Evolutionary conservation across 192 early-diverging fungal genomes (phyloP).

Genomic region (Entomortierella chlamydospora): DNA sequence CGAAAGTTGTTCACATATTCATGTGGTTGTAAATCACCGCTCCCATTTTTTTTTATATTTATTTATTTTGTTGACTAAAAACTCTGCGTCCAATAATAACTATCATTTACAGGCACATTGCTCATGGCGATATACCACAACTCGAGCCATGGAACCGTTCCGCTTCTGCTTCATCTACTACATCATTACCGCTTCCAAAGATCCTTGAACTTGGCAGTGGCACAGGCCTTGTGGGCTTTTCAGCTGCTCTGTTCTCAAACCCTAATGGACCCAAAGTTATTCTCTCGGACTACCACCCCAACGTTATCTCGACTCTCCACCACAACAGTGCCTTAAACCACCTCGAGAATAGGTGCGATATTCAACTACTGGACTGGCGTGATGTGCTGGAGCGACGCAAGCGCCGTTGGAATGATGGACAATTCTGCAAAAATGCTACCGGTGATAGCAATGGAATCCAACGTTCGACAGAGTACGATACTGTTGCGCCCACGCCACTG

Average conservation of each 20-base stretch:
- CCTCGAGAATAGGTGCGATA: slow-evolving; percentile 33
- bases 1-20: too few species aligned
- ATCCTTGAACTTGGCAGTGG: slow-evolving; percentile 68
- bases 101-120: slow-evolving; percentile 34
- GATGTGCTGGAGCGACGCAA: slow-evolving; percentile 29
- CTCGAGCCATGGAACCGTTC: slow-evolving; percentile 40
- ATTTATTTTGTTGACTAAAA: background rate
- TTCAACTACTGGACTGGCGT: slow-evolving; percentile 58
- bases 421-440: background rate
- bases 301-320: slow-evolving; percentile 58
- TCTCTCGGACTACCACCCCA: slow-evolving; percentile 65
- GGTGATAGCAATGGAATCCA: background rate
- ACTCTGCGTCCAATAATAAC: background rate
- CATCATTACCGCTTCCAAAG: slow-evolving; percentile 20
- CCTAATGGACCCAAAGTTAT: slow-evolving; percentile 42
- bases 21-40: background rate
- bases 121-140: slow-evolving; percentile 53
- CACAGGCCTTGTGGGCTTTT: slow-evolving; percentile 62
- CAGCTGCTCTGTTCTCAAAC: slow-evolving; percentile 55
- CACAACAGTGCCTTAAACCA: slow-evolving; percentile 52
- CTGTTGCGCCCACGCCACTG: background rate
- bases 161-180: slow-evolving; percentile 1
- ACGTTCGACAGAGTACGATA: slow-evolving; percentile 34
- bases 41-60: background rate
- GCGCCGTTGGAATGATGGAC: slow-evolving; percentile 22